phyloP scores from a whole-genome alignment of 441 rosid genomes.

The Biscutella laevigata region DNA sequence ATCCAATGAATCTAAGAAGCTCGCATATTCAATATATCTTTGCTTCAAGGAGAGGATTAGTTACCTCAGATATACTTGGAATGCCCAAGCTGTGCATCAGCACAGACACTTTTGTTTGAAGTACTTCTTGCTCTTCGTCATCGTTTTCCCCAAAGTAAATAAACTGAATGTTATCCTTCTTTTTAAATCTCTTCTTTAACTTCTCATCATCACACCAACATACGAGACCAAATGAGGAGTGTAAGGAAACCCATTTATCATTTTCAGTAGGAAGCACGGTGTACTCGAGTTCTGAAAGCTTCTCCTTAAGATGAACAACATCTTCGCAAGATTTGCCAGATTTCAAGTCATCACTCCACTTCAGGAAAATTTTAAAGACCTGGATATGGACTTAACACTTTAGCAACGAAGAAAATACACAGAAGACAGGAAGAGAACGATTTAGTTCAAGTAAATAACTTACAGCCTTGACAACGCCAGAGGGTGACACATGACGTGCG shows the following conservation, averaged over 20 bases:
- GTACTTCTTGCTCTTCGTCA: constrained; percentile 41
- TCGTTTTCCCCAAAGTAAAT: constrained; percentile 52
- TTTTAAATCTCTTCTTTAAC: constrained; percentile 51
- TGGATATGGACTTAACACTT: constrained; percentile 26
- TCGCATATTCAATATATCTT: constrained; percentile 1
- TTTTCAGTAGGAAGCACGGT: constrained; percentile 67
- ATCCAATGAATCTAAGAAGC: not conserved
- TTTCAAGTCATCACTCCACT: constrained; percentile 65
- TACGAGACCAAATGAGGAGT: constrained; percentile 69
- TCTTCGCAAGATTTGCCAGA: constrained; percentile 57
- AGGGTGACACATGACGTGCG: constrained; percentile 56
- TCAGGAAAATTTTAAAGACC: constrained; percentile 73
- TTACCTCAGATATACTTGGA: constrained; percentile 78
- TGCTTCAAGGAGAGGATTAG: constrained; percentile 12
- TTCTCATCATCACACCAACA: constrained; percentile 84
- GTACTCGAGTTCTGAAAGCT: constrained; percentile 48
- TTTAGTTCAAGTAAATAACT: constrained; percentile 28
- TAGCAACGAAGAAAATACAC: constrained; percentile 6
- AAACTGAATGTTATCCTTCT: constrained; percentile 50
- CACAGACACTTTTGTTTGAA: constrained; percentile 39
- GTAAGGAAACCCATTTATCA: constrained; percentile 87
- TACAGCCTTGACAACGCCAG: constrained; percentile 64
- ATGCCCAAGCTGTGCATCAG: constrained; percentile 66
- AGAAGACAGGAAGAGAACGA: not conserved
- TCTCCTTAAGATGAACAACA: constrained; percentile 45